Conservation (phyloP, 2,329 filamentous ascomycete genomes). For the Cucurbitaria berberidis region DNA sequence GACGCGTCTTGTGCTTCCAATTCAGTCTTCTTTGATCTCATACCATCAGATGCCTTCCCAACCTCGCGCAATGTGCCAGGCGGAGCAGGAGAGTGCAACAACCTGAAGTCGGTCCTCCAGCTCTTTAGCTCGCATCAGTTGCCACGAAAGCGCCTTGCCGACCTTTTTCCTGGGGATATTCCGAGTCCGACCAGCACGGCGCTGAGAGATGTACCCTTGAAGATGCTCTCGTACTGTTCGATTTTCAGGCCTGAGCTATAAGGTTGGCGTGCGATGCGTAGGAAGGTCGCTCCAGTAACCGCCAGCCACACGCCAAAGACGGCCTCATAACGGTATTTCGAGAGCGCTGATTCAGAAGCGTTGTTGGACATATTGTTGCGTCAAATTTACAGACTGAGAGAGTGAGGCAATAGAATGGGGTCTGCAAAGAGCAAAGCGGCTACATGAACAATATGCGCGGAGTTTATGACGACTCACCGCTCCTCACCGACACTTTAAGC, state of each 20-base stretch:
- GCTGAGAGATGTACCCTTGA: conserved; percentile 44
- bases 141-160: conserved; percentile 22
- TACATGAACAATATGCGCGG: background rate
- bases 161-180: conserved; percentile 27
- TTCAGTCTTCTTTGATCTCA: background rate
- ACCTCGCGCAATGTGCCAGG: no score
- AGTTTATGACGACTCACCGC: background rate
- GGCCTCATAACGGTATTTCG: conserved; percentile 40
- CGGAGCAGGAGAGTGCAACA: background rate
- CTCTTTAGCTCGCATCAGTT: background rate
- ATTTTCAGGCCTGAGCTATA: conserved; percentile 42
- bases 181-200: conserved; percentile 34
- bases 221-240: conserved; percentile 48
- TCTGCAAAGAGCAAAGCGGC: background rate
- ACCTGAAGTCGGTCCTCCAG: background rate
- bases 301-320: conserved; percentile 36
- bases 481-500: no score
- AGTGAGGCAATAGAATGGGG: background rate
- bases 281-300: conserved; percentile 42
- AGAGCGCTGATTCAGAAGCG: conserved; percentile 19
- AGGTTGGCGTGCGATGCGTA: conserved; percentile 43
- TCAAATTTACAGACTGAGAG: background rate
- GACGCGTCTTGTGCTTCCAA: background rate
- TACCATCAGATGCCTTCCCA: background rate
- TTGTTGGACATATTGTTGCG: conserved; percentile 20